Evolutionary conservation across 2,329 filamentous ascomycete genomes (phyloP).

Genomic region (Pseudonectria buxi): DNA sequence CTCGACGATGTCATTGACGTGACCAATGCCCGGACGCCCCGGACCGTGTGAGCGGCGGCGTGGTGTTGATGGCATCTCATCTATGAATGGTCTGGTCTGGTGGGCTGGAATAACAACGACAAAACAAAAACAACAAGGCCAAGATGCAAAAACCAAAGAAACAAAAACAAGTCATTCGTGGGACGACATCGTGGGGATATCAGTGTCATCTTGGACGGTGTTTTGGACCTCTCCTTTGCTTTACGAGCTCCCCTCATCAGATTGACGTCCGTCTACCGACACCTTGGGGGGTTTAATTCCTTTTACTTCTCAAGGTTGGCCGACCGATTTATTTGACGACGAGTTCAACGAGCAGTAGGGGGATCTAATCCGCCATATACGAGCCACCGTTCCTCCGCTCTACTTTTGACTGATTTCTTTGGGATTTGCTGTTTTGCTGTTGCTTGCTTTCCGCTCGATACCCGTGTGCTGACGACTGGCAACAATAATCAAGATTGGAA

Average conservation of each 20-base stretch:
- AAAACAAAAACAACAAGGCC: constrained; percentile 18
- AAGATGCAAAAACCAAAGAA: constrained; percentile 18
- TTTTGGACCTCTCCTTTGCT: constrained; percentile 20
- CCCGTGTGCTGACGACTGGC: constrained; percentile 13
- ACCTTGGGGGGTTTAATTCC: constrained; percentile 37
- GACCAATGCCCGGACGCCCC: constrained; percentile 58
- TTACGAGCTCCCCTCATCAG: constrained; percentile 41
- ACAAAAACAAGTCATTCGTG: constrained; percentile 5
- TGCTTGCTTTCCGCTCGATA: constrained; percentile 20
- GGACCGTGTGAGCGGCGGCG: constrained; percentile 46
- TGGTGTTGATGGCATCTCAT: constrained; percentile 4
- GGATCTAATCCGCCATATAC: constrained; percentile 26
- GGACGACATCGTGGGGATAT: constrained; percentile 9
- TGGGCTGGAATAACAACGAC: constrained; percentile 4
- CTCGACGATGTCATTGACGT: constrained; percentile 92
- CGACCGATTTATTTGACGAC: constrained; percentile 37
- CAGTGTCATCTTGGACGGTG: constrained; percentile 17
- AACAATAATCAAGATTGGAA: constrained; percentile 19
- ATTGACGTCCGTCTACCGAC: constrained; percentile 37
- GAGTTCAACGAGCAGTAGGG: constrained; percentile 31
- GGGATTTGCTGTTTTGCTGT: constrained; percentile 8
- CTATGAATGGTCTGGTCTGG: too few relatives aligned
- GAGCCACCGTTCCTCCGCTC: constrained; percentile 25
- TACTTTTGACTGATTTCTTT: constrained; percentile 16
- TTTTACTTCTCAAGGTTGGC: constrained; percentile 48